Percentiles rank a stretch among this genome's conserved stretches.
Evolutionary conservation across 1,284 basidiomycete genomes (phyloP).

Genomic region (Microbotryum silenes-acaulis): DNA sequence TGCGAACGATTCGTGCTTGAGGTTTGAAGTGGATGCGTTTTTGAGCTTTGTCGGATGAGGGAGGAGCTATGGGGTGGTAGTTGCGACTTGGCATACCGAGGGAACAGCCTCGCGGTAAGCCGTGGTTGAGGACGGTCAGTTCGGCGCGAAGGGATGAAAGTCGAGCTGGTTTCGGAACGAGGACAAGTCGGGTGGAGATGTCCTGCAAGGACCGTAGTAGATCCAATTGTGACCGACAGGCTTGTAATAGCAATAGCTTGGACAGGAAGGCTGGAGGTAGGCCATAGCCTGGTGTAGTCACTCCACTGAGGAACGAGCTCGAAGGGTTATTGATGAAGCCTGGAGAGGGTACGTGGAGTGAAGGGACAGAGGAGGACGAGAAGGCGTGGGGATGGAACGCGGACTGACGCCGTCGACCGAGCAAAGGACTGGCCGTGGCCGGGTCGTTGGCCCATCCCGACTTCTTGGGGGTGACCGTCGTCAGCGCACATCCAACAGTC

Average conservation of each 20-base stretch:
- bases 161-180: slow-evolving; percentile 87
- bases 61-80: not conserved
- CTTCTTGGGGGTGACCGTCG: too few species aligned
- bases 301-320: slow-evolving; percentile 6
- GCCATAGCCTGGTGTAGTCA: slow-evolving; percentile 55
- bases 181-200: slow-evolving; percentile 83
- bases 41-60: not conserved
- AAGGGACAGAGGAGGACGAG: slow-evolving; percentile 25
- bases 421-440: not conserved
- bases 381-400: slow-evolving; percentile 9
- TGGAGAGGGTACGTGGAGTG: slow-evolving; percentile 41
- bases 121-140: slow-evolving; percentile 90
- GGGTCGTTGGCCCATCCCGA: not conserved
- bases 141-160: slow-evolving; percentile 93
- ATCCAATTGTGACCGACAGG: slow-evolving; percentile 85
- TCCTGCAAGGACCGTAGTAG: slow-evolving; percentile 84
- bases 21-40: not conserved
- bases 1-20: slow-evolving; percentile 94
- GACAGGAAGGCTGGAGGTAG: slow-evolving; percentile 50
- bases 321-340: slow-evolving; percentile 9
- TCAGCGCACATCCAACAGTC: too few species aligned
- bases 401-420: slow-evolving; percentile 1
- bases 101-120: slow-evolving; percentile 56
- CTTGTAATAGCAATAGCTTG: slow-evolving; percentile 73
- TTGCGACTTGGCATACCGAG: slow-evolving; percentile 34